These are phyloP conservation scores for Eragrostis curvula DNA, from an alignment of 176 grass and related monocot genomes.

Conservation along the genomic window DNA sequence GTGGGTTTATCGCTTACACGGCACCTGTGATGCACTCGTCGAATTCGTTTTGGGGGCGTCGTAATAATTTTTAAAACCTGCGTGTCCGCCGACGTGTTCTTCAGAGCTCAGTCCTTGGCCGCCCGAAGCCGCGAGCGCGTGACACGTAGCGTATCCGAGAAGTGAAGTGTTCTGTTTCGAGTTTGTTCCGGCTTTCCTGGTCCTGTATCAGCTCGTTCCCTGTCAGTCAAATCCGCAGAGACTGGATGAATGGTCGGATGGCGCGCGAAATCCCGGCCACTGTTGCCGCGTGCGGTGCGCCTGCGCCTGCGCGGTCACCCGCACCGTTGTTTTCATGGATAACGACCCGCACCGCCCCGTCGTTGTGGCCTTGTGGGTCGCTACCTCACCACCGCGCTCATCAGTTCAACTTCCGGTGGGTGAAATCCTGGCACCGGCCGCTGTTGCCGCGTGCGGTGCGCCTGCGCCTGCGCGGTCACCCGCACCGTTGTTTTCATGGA, in stretches of 20 bases:
- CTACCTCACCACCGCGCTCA: no score
- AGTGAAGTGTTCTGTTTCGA: background rate
- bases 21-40: background rate
- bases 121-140: background rate
- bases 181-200: background rate
- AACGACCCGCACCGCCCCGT: no score
- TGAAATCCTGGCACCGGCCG: background rate
- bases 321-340: no score
- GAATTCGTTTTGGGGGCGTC: background rate
- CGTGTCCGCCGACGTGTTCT: slow-evolving; percentile 1
- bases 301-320: no score
- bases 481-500: no score
- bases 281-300: no score
- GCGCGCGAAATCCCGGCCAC: no score
- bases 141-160: background rate
- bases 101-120: background rate
- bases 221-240: no score
- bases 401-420: no score
- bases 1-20: background rate
- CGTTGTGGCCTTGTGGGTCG: no score
- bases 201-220: background rate
- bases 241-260: no score
- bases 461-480: no score
- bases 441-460: background rate
- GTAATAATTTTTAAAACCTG: background rate